Evolutionary conservation across 441 rosid genomes (phyloP).

Genomic region (Syzygium malaccense): DNA sequence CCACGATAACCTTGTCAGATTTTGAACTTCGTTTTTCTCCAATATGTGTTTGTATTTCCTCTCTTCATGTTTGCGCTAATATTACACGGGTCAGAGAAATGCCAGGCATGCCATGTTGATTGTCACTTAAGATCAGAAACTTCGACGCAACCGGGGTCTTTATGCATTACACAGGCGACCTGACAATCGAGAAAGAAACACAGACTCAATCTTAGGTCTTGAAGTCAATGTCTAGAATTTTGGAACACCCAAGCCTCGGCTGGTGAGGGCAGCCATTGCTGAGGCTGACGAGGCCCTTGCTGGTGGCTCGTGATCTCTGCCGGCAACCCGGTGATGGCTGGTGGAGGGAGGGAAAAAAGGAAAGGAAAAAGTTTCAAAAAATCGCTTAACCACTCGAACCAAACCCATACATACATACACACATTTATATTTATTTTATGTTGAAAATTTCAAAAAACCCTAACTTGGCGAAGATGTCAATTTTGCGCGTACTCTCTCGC

Average conservation of each 20-base stretch:
- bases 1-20: neutral
- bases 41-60: neutral
- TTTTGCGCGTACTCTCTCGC: neutral
- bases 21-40: neutral
- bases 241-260: neutral
- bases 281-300: rapidly evolving
- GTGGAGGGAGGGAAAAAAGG: rapidly evolving
- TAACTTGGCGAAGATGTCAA: neutral
- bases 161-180: neutral
- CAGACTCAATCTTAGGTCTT: neutral
- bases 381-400: too few species aligned
- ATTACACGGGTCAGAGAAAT: neutral
- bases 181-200: neutral
- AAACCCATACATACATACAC: neutral
- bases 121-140: neutral
- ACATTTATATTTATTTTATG: neutral
- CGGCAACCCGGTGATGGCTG: rapidly evolving
- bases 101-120: neutral
- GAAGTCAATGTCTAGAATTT: neutral
- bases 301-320: rapidly evolving
- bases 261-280: neutral
- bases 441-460: neutral
- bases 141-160: neutral
- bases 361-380: neutral
- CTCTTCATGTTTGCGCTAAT: neutral